Base-by-base conservation (phyloP, 371 early-diverging fungal genomes). In the Mortierella sp. region DNA sequence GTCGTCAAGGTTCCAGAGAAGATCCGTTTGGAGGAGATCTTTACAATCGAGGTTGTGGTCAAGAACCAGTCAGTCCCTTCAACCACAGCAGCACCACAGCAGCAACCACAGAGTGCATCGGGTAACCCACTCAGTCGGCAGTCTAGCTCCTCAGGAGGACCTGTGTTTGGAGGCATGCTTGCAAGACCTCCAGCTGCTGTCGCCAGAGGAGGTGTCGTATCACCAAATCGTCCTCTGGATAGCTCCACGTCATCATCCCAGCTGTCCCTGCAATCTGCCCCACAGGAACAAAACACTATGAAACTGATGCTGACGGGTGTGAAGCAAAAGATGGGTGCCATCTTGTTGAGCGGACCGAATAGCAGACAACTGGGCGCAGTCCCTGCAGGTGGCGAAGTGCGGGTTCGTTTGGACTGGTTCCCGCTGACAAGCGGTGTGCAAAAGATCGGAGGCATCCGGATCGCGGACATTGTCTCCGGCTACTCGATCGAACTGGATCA, bases 351-450 rank as follows among this genome's bases (percentile, higher is more conserved):
- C 58, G 96, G 96, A 1, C 78, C 88, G 0, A 83, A 82, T 16
- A 89, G 88, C 54, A 79, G 79, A 37, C 79, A 84, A 16, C 67
- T 96, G 43, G 96, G 94, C 12, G 83, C 83, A 17, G 73, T 96
- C 2, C 81, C 67, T 14, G 81, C 91, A 1, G 86, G 86, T 29
- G 85, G 83, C 40, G 80, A 83, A 4, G 81, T 81, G 1, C 91
- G 92, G 45, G 83, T 95, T 45, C 77, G 80, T 5, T 61, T 97
- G 29, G 86, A 92, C 55, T 95, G 94, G 71, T 90, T 95, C 65
- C 91, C 97, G 13, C 71, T 96, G 57, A 85, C 89, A 29, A 85
- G 93, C 17, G 97, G 97, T 1, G 82, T 94, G 51, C 95, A 95
- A 70, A 88, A 92, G 61, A 82, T 97, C 53, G 92, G 92, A 5